Base-by-base conservation (phyloP, 768 basidiomycete species). In the Punctularia strigosozonata region DNA sequence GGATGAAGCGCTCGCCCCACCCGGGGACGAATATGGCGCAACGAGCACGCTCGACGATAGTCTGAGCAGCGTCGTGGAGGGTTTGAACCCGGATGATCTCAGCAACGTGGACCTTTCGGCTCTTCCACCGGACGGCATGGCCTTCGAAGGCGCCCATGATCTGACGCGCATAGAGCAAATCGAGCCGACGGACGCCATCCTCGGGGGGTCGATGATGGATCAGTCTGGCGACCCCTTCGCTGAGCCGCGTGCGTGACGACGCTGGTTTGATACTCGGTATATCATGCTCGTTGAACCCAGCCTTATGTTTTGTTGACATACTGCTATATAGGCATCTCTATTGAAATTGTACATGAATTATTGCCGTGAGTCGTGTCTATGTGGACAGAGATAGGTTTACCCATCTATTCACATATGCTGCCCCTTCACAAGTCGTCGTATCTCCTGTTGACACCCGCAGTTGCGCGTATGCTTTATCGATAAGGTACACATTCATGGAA, bases 161-260 rank as follows among this genome's bases (percentile, higher is more conserved):
- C 56, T 84, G 30, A 65, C 69, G 12, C 77, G 80, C 50, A 53
- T 85, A 42, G 71, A 73, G 31, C 77, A 81, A 50, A 53, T 85
- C 42, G 71, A 73, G 31, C 45, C 52, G 2, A 55, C 56, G 23
- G 73, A 80, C 47, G 63, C 59, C 8, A 51, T 85, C 18, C 61
- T 82, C 24, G 80, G 74, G 12, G 75, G 71, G 1, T 55, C 69
- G 14, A 51, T 80, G 42, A 73, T 86, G 67, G 75, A 77, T 53
- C 57, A 68, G 36, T 59, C 61, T 13, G 66, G 50, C 1, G 78
- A 85, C 49, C 80, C 80, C 5, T 87, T 85, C 51, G 65, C 57
- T 10, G 33, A 34, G 33, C 33, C 48, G 50, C 25, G 8, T 10
- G n/a, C 10, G n/a, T 10, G n/a, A 30, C 10, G n/a, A 30, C 10